Evolutionary conservation across 2,329 filamentous ascomycete genomes (phyloP).

Genomic region (Remersonia thermophila): DNA sequence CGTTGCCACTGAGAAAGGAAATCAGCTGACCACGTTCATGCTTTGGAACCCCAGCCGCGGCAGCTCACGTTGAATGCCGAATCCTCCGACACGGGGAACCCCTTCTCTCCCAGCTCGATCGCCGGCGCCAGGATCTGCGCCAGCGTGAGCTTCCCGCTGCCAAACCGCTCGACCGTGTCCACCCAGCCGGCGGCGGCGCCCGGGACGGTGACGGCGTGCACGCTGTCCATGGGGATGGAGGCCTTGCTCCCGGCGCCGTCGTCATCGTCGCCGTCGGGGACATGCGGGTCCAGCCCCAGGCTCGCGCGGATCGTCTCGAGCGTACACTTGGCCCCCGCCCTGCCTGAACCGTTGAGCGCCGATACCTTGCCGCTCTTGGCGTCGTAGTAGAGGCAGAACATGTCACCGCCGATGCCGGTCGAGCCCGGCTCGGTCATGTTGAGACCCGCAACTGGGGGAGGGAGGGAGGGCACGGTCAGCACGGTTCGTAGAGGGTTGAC

Average conservation of each 20-base stretch:
- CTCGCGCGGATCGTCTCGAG: constrained; percentile 59
- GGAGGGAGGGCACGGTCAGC: too few species aligned
- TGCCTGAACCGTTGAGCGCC: constrained; percentile 87
- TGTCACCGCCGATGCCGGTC: constrained; percentile 92
- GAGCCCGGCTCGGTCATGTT: constrained; percentile 90
- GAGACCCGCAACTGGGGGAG: constrained; percentile 61
- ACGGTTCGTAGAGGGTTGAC: too few species aligned
- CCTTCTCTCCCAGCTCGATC: constrained; percentile 73
- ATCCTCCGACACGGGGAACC: constrained; percentile 79
- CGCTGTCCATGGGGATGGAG: constrained; percentile 68
- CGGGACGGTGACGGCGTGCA: constrained; percentile 75
- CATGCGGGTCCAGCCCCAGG: constrained; percentile 50
- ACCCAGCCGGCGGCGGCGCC: constrained; percentile 90
- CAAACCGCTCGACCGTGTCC: constrained; percentile 77
- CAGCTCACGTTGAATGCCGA: constrained; percentile 51
- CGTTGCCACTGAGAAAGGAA: constrained; percentile 51
- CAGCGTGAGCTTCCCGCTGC: constrained; percentile 70
- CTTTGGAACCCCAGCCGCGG: background rate
- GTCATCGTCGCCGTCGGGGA: constrained; percentile 25
- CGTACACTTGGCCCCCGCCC: constrained; percentile 56
- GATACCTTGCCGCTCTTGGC: constrained; percentile 69
- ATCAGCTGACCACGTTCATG: background rate
- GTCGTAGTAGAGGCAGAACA: constrained; percentile 91
- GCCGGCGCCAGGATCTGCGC: constrained; percentile 71
- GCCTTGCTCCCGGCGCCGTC: too few species aligned